Percentiles rank a stretch among this genome's conserved stretches.
Conservation (phyloP, 305 asterid genomes). For the Solanum hybrid region DNA sequence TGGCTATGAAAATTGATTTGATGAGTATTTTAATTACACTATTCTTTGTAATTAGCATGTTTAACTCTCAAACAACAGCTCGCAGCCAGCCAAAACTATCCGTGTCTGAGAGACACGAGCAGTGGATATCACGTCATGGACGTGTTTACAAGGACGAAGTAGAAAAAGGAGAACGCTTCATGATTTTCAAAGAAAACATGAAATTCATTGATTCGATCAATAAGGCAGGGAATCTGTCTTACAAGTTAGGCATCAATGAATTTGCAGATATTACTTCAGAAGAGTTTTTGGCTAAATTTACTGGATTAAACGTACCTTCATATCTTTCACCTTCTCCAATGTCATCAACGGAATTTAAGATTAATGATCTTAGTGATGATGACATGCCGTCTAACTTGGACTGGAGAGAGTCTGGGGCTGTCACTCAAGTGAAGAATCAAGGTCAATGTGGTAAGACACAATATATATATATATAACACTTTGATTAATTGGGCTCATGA, state of each 20-base stretch:
- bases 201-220: conserved; percentile 20
- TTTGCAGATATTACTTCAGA: conserved; percentile 25
- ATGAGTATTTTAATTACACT: not conserved
- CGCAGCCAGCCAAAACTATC: not conserved
- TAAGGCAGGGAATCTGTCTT: conserved; percentile 9
- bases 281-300: conserved; percentile 19
- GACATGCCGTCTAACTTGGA: conserved; percentile 21
- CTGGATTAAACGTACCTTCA: conserved; percentile 9
- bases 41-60: not conserved
- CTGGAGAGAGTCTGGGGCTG: conserved; percentile 43
- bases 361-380: conserved; percentile 11
- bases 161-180: conserved; percentile 19
- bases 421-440: conserved; percentile 39
- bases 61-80: not conserved
- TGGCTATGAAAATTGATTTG: not conserved
- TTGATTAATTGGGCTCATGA: not conserved
- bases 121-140: conserved; percentile 23
- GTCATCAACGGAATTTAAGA: conserved; percentile 10
- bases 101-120: conserved; percentile 14
- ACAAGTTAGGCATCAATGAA: conserved; percentile 20
- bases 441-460: conserved; percentile 21
- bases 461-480: not conserved
- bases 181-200: conserved; percentile 25
- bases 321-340: not conserved
- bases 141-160: conserved; percentile 6